phyloP scores from a whole-genome alignment of 768 basidiomycete species.

The Kwoniella dendrophila region DNA sequence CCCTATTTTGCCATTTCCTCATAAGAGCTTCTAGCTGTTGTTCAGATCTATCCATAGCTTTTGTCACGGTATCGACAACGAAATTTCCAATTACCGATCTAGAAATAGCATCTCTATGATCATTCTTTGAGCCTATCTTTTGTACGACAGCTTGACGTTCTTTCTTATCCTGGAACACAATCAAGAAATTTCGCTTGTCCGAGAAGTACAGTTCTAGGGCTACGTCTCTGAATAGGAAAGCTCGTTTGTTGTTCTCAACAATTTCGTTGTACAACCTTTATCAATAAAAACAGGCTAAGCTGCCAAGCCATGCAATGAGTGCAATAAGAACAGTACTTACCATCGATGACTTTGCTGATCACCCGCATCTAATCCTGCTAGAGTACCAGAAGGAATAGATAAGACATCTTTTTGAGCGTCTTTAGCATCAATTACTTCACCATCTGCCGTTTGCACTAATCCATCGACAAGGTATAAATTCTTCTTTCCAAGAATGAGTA shows the following conservation, averaged over 20 bases:
- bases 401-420: slow-evolving; percentile 81
- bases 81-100: slow-evolving; percentile 55
- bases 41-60: slow-evolving; percentile 47
- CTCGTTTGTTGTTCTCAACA: slow-evolving; percentile 73
- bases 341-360: slow-evolving; percentile 80
- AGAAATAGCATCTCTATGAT: slow-evolving; percentile 64
- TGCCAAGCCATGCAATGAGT: not conserved
- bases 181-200: slow-evolving; percentile 81
- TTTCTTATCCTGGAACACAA: slow-evolving; percentile 74
- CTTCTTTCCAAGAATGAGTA: slow-evolving; percentile 80
- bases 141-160: slow-evolving; percentile 60
- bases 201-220: slow-evolving; percentile 90
- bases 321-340: slow-evolving; percentile 58
- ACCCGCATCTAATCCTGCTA: slow-evolving; percentile 71
- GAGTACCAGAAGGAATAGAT: slow-evolving; percentile 76
- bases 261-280: slow-evolving; percentile 77
- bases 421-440: slow-evolving; percentile 82
- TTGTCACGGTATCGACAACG: slow-evolving; percentile 50
- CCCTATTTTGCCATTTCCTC: slow-evolving; percentile 80
- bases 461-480: slow-evolving; percentile 91
- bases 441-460: slow-evolving; percentile 79
- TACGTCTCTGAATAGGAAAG: slow-evolving; percentile 87
- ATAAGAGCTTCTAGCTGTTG: slow-evolving; percentile 53
- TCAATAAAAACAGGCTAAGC: not conserved
- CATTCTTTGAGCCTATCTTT: slow-evolving; percentile 57